A percentile compares a stretch with the other conserved stretches of the same genome.
phyloP scores from a whole-genome alignment of 2,329 filamentous ascomycete species.

The Kalmusia sp. region DNA sequence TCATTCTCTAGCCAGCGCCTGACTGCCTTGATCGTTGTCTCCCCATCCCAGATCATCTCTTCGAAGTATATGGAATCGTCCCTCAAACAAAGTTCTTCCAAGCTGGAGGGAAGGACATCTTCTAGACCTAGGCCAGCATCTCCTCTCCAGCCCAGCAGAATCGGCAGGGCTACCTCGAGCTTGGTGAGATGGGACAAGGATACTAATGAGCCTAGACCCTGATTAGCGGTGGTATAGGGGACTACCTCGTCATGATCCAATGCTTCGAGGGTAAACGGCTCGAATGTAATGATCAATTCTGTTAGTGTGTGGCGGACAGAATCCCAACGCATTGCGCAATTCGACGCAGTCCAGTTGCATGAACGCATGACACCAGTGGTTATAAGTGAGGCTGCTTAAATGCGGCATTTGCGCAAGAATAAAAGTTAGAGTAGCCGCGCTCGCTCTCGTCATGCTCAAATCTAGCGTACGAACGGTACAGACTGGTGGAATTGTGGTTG shows the following conservation, averaged over 20 bases:
- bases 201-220: not conserved
- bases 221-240: too few relatives aligned
- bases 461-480: too few relatives aligned
- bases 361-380: not conserved
- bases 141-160: not conserved
- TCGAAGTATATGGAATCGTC: not conserved
- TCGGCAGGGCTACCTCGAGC: not conserved
- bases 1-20: not conserved
- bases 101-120: not conserved
- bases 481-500: too few relatives aligned
- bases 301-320: conserved; percentile 1
- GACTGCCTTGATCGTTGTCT: not conserved
- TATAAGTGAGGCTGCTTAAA: conserved; percentile 5
- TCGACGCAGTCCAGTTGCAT: conserved; percentile 6
- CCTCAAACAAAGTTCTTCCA: not conserved
- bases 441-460: not conserved
- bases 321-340: not conserved
- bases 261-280: too few relatives aligned
- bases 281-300: not conserved
- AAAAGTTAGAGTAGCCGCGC: conserved; percentile 2
- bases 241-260: too few relatives aligned
- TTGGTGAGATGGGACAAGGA: not conserved
- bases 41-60: not conserved
- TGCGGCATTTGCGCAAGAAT: conserved; percentile 6
- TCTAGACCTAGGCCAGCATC: not conserved